Percentiles rank a stretch among this genome's conserved stretches.
These are phyloP conservation scores for Globisporangium takayamanum DNA, from an alignment of 352 stramenopile genomes.

Conservation along the genomic window DNA sequence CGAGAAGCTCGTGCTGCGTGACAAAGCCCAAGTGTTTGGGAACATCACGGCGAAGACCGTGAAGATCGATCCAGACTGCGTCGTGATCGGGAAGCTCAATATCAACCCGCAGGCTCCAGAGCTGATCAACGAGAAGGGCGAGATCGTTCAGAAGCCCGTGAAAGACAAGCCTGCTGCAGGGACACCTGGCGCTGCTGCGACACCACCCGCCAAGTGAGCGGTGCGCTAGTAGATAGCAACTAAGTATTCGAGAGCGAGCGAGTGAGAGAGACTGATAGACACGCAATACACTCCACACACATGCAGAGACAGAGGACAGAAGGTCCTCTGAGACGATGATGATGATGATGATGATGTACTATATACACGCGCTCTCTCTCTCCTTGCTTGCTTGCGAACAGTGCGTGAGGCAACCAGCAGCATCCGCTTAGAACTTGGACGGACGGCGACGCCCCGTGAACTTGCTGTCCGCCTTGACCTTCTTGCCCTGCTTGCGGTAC, in stretches of 20 bases:
- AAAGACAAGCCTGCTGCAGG: background rate
- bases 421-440: conserved; percentile 89
- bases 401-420: background rate
- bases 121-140: conserved; percentile 77
- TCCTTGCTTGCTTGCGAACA: conserved; percentile 6
- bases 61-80: conserved; percentile 85
- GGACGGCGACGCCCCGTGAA: conserved; percentile 96
- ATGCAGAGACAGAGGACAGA: conserved; percentile 9
- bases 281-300: conserved; percentile 5
- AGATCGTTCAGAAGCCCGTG: conserved; percentile 51
- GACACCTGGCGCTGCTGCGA: background rate
- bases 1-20: conserved; percentile 76
- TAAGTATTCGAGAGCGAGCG: background rate
- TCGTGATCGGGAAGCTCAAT: conserved; percentile 80
- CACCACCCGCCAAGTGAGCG: background rate
- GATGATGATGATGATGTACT: conserved; percentile 45
- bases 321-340: background rate
- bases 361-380: conserved; percentile 31
- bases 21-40: conserved; percentile 84
- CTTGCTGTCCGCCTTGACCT: conserved; percentile 96
- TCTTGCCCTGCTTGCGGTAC: conserved; percentile 96
- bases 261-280: conserved; percentile 3
- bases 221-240: background rate
- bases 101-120: conserved; percentile 84
- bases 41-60: conserved; percentile 88